Evolutionary conservation across 2,329 filamentous ascomycete genomes (phyloP).

Genomic region (Cytospora schulzeri): DNA sequence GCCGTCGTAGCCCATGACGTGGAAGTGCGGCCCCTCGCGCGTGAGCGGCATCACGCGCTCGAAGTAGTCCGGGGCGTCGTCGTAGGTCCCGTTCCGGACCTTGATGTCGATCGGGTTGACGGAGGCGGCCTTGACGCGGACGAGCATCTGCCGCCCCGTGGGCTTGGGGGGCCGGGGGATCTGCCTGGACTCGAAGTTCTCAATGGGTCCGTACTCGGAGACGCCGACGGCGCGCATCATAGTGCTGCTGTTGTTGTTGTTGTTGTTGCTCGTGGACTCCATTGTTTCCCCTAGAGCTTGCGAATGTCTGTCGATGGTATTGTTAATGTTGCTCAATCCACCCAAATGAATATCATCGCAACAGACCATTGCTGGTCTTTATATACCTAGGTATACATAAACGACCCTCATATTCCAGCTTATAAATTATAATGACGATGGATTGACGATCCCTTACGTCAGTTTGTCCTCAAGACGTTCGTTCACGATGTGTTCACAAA

Average conservation of each 20-base stretch:
- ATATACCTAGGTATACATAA: neutral
- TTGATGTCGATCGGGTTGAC: slow-evolving; percentile 47
- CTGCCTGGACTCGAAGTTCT: slow-evolving; percentile 29
- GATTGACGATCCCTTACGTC: slow-evolving; percentile 4
- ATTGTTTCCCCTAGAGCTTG: neutral
- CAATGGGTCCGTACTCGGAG: slow-evolving; percentile 30
- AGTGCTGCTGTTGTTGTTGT: neutral
- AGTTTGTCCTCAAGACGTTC: neutral
- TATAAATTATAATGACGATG: slow-evolving; percentile 1
- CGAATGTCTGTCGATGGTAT: neutral
- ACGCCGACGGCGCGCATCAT: slow-evolving; percentile 33
- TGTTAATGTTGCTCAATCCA: neutral
- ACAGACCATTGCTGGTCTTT: neutral
- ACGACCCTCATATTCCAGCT: neutral
- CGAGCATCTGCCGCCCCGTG: slow-evolving; percentile 31
- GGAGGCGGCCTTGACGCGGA: slow-evolving; percentile 32
- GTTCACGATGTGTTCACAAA: neutral
- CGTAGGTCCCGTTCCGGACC: slow-evolving; percentile 38
- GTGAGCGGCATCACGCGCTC: slow-evolving; percentile 33
- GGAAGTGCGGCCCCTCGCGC: slow-evolving; percentile 31
- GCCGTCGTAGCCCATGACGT: slow-evolving; percentile 48
- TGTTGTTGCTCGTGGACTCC: neutral
- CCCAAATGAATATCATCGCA: neutral
- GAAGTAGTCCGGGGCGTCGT: slow-evolving; percentile 43
- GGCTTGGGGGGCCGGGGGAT: slow-evolving; percentile 30